A percentile compares a stretch with the other conserved stretches of the same genome.
These are phyloP conservation scores for Lignosus rhinocerotis DNA, from an alignment of 1,284 basidiomycete species.

Conservation along the genomic window DNA sequence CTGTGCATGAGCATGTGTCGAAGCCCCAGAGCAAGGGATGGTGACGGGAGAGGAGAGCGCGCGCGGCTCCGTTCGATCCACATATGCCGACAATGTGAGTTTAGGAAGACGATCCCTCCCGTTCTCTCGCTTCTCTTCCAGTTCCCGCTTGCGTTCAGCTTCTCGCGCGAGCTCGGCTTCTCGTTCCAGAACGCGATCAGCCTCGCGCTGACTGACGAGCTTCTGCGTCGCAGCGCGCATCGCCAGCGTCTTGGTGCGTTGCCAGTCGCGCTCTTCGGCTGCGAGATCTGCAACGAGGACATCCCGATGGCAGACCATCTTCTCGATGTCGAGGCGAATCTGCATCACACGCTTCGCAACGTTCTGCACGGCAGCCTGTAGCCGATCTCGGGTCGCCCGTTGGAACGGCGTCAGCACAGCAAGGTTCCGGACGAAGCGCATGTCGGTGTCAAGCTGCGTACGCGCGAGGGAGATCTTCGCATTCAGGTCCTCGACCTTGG, in stretches of 20 bases:
- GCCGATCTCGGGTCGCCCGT: conserved; percentile 75
- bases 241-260: conserved; percentile 66
- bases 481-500: conserved; percentile 68
- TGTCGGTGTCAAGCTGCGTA: conserved; percentile 65
- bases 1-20: conserved; percentile 31
- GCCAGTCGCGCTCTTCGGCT: conserved; percentile 72
- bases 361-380: conserved; percentile 63
- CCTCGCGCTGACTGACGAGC: conserved; percentile 45
- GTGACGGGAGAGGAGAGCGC: conserved; percentile 20
- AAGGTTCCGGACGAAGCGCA: conserved; percentile 81
- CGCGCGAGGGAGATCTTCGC: conserved; percentile 56
- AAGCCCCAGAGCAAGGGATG: conserved; percentile 22
- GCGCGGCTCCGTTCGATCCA: conserved; percentile 32
- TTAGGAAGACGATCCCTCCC: conserved; percentile 33
- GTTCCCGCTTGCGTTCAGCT: conserved; percentile 7
- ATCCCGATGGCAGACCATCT: conserved; percentile 72
- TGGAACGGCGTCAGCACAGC: conserved; percentile 87
- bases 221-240: conserved; percentile 71
- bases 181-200: conserved; percentile 8
- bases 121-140: not conserved
- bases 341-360: conserved; percentile 68
- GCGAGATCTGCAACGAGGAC: conserved; percentile 75
- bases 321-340: conserved; percentile 74
- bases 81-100: conserved; percentile 46
- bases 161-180: conserved; percentile 5